These are phyloP conservation scores for Clonostachys rhizophaga DNA, from an alignment of 2,329 filamentous ascomycete genomes.

Conservation along the genomic window DNA sequence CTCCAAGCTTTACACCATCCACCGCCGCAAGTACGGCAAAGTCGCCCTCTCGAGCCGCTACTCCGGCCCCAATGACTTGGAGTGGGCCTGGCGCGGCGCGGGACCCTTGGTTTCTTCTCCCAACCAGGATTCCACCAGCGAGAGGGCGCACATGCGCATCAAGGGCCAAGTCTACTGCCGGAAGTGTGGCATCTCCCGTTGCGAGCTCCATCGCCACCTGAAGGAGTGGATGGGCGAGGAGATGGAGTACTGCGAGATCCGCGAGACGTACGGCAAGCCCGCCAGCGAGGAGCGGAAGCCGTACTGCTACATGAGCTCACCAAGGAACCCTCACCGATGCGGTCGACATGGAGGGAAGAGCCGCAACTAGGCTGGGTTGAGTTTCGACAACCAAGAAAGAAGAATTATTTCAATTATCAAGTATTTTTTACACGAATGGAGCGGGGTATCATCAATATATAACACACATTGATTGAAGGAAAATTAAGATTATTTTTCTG, in stretches of 20 bases:
- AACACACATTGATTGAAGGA: too few species aligned
- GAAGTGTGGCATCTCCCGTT: conserved; percentile 56
- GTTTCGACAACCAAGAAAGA: too few species aligned
- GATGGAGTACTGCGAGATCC: conserved; percentile 57
- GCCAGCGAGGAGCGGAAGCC: conserved; percentile 39
- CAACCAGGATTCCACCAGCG: not conserved
- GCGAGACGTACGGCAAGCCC: conserved; percentile 47
- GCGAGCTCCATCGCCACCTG: conserved; percentile 60
- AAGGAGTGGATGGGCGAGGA: conserved; percentile 52
- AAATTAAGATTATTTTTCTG: too few species aligned
- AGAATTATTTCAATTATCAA: too few species aligned
- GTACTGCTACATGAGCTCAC: conserved; percentile 56
- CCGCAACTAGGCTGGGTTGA: too few species aligned
- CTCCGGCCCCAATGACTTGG: conserved; percentile 56
- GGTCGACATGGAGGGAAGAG: conserved; percentile 41
- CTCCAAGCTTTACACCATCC: conserved; percentile 53
- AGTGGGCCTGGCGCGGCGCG: conserved; percentile 59
- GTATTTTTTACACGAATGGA: too few species aligned
- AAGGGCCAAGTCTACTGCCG: conserved; percentile 57
- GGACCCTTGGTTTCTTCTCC: conserved; percentile 31
- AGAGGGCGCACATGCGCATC: conserved; percentile 42
- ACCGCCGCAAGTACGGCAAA: conserved; percentile 48
- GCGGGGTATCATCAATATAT: too few species aligned
- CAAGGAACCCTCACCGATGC: conserved; percentile 52
- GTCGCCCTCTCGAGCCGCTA: conserved; percentile 54